These are phyloP conservation scores for Hypocreales sp. DNA, from an alignment of 2,329 filamentous ascomycete species.

Conservation along the genomic window DNA sequence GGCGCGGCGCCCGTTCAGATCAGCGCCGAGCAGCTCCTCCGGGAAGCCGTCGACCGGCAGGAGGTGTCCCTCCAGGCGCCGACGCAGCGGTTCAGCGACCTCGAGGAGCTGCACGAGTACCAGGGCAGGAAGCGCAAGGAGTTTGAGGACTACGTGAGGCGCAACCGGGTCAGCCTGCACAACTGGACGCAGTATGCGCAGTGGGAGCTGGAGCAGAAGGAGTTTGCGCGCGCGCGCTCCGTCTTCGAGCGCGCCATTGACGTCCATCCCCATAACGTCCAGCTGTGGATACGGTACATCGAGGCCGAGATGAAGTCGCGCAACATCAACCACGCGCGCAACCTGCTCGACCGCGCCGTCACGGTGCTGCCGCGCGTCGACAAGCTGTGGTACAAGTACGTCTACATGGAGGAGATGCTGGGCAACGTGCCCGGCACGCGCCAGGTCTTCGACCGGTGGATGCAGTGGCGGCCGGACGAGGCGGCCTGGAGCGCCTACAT, in stretches of 20 bases:
- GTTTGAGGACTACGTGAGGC: slow-evolving; percentile 94
- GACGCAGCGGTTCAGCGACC: slow-evolving; percentile 85
- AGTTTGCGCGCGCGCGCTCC: slow-evolving; percentile 78
- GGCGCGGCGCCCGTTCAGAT: slow-evolving; percentile 81
- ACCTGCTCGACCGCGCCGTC: slow-evolving; percentile 87
- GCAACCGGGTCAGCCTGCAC: slow-evolving; percentile 90
- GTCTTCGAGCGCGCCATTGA: slow-evolving; percentile 93
- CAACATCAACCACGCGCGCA: slow-evolving; percentile 94
- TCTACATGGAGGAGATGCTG: slow-evolving; percentile 96
- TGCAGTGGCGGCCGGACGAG: slow-evolving; percentile 96
- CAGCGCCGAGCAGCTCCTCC: slow-evolving; percentile 89
- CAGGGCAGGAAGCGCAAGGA: slow-evolving; percentile 92
- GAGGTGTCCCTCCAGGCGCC: slow-evolving; percentile 78
- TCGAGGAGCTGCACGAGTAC: slow-evolving; percentile 96
- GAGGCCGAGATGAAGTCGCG: slow-evolving; percentile 87
- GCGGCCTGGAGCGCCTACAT: slow-evolving; percentile 92
- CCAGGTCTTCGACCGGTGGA: slow-evolving; percentile 94
- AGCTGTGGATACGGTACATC: slow-evolving; percentile 83
- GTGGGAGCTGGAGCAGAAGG: slow-evolving; percentile 97
- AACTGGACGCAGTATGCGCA: slow-evolving; percentile 98
- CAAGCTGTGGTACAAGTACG: slow-evolving; percentile 99
- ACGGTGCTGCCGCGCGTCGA: slow-evolving; percentile 81
- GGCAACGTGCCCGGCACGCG: slow-evolving; percentile 85
- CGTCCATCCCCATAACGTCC: slow-evolving; percentile 73
- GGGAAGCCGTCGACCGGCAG: slow-evolving; percentile 93